These are phyloP conservation scores for Aspergillus wentii DNA, from an alignment of 495 filamentous ascomycete genomes.

Conservation along the genomic window DNA sequence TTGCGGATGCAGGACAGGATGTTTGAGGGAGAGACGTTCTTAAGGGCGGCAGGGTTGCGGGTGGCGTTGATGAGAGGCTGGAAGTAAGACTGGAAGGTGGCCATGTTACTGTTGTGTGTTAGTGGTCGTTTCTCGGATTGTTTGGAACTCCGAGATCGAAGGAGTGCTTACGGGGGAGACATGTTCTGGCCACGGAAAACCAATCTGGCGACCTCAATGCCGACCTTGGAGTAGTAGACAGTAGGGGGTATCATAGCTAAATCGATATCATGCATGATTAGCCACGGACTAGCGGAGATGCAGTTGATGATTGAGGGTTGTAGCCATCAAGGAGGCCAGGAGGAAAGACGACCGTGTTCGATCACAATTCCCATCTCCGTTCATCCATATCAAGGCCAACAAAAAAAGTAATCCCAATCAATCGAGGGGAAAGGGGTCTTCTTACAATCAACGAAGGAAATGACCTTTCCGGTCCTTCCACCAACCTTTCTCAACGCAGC, in stretches of 20 bases:
- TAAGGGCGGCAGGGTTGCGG: slow-evolving; percentile 58
- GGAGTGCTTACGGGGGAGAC: slow-evolving; percentile 77
- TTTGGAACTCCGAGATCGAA: neutral
- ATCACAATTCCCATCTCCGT: slow-evolving; percentile 4
- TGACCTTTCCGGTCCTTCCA: slow-evolving; percentile 75
- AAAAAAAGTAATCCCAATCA: neutral
- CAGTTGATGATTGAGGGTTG: slow-evolving; percentile 1
- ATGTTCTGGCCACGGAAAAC: slow-evolving; percentile 88
- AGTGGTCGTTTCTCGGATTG: slow-evolving; percentile 9
- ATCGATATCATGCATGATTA: slow-evolving; percentile 17
- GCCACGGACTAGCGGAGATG: slow-evolving; percentile 11
- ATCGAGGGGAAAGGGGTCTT: slow-evolving; percentile 14
- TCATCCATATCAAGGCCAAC: slow-evolving; percentile 4
- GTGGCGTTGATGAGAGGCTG: slow-evolving; percentile 63
- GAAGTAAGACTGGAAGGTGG: slow-evolving; percentile 84
- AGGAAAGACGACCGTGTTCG: neutral
- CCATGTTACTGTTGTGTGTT: slow-evolving; percentile 52
- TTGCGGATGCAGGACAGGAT: slow-evolving; percentile 63
- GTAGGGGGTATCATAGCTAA: slow-evolving; percentile 80
- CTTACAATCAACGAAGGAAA: slow-evolving; percentile 85
- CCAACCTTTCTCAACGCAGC: slow-evolving; percentile 71
- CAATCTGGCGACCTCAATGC: slow-evolving; percentile 76
- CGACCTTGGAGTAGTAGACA: slow-evolving; percentile 88
- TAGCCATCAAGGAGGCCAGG: slow-evolving; percentile 20
- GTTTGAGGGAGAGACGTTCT: slow-evolving; percentile 39